phyloP scores from a whole-genome alignment of 352 stramenopile genomes.

The Phytophthora idaei region DNA sequence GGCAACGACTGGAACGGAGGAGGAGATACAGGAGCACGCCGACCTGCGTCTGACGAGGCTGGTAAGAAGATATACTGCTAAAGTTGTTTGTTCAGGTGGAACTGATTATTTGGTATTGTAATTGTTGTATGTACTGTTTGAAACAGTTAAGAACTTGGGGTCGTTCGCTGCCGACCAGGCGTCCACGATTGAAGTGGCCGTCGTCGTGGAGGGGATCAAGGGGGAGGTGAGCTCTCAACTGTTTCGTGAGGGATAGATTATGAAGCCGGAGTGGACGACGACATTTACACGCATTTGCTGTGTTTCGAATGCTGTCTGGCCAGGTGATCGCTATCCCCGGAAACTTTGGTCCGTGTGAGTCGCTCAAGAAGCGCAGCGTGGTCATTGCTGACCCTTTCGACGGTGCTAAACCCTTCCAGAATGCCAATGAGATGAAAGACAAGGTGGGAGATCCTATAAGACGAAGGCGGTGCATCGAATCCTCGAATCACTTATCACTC shows the following conservation, averaged over 20 bases:
- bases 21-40: constrained; percentile 34
- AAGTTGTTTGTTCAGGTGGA: constrained; percentile 1
- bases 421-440: constrained; percentile 42
- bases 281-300: not conserved
- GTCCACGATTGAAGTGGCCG: constrained; percentile 71
- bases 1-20: constrained; percentile 38
- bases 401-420: constrained; percentile 49
- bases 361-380: constrained; percentile 44
- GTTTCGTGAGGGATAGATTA: not conserved
- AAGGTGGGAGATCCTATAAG: constrained; percentile 38
- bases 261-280: not conserved
- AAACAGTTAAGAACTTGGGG: constrained; percentile 56
- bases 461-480: not conserved
- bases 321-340: constrained; percentile 74
- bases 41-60: constrained; percentile 58
- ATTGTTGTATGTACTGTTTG: not conserved
- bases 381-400: constrained; percentile 69
- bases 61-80: constrained; percentile 27
- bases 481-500: not conserved
- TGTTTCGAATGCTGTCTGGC: not conserved
- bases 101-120: constrained; percentile 6
- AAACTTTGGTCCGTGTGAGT: constrained; percentile 81
- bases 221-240: constrained; percentile 51
- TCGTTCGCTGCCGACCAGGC: constrained; percentile 74
- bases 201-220: constrained; percentile 73